Percentiles rank a stretch among this genome's conserved stretches.
Evolutionary conservation across 2,329 filamentous ascomycete genomes (phyloP).

Genomic region (Parastagonospora nodorum): DNA sequence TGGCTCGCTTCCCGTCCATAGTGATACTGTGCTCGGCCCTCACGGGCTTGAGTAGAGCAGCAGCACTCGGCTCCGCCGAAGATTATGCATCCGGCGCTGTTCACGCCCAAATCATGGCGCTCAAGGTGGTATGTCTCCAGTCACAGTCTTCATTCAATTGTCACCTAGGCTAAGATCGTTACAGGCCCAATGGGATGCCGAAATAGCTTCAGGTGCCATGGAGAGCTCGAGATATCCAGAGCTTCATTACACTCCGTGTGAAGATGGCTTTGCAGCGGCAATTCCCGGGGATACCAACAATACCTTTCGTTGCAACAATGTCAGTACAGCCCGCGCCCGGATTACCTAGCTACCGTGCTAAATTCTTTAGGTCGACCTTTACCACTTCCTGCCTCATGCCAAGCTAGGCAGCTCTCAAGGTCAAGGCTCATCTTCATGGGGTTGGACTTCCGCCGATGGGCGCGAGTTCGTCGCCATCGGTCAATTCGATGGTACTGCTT

Average conservation of each 20-base stretch:
- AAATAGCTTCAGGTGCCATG: slow-evolving; percentile 31
- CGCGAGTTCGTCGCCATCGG: slow-evolving; percentile 60
- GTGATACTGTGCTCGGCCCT: slow-evolving; percentile 20
- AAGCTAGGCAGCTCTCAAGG: slow-evolving; percentile 53
- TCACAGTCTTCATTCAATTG: background rate
- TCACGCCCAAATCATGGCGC: slow-evolving; percentile 40
- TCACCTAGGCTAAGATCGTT: slow-evolving; percentile 5
- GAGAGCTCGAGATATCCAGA: slow-evolving; percentile 35
- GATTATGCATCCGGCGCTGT: slow-evolving; percentile 43
- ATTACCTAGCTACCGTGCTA: slow-evolving; percentile 2
- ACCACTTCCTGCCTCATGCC: slow-evolving; percentile 60
- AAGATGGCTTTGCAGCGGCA: slow-evolving; percentile 39
- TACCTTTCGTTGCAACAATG: slow-evolving; percentile 45
- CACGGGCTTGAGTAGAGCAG: slow-evolving; percentile 24
- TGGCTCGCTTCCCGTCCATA: slow-evolving; percentile 20
- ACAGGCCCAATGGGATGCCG: slow-evolving; percentile 31
- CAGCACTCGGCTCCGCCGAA: slow-evolving; percentile 29
- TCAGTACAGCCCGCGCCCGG: slow-evolving; percentile 11
- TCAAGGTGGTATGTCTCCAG: slow-evolving; percentile 30
- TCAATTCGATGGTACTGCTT: slow-evolving; percentile 47
- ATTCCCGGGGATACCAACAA: slow-evolving; percentile 41
- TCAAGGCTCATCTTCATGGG: slow-evolving; percentile 54
- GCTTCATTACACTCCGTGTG: slow-evolving; percentile 36
- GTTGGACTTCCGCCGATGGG: slow-evolving; percentile 56
- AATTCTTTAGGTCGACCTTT: slow-evolving; percentile 53